Base-by-base conservation (phyloP, 805 yeast genomes). In the Nakazawaea laoshanensis region DNA sequence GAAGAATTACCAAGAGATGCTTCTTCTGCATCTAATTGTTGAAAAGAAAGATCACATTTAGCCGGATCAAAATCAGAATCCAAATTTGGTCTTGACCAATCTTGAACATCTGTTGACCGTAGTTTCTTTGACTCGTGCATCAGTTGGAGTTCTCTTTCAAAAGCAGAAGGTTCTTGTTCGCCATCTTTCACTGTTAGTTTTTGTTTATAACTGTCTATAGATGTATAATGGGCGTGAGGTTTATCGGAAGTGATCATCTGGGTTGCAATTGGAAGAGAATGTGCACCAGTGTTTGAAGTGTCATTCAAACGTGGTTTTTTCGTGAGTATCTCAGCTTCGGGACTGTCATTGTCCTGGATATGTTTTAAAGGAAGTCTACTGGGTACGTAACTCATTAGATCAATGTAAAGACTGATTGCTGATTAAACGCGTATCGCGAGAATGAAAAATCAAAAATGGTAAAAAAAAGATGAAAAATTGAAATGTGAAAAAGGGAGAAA, bases 11-110 rank as follows among this genome's bases (percentile, higher is more conserved):
- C 70, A 7, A 70, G 51, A 19, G 58, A 50, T 3, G 83, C 70
- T 47, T 92, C 98, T 48, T 92, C 97, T 2, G 94, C 95, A 53
- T 92, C 98, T 46, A 92, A 63, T 49, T 92, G 98, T 55, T 92
- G 97, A 52, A 88, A 88, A 1, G 70, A 65, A 18, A 82, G 65
- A 46, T 80, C 87, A 24, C 53, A 49, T 1, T 52, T 51, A 1
- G 47, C 45, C 2, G 79, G 67, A 34, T 68, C 60, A 41, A 78
- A 74, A 26, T 59, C 61, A 2, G 80, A 72, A 24, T 23, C 30
- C 5, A 74, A 46, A 0, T 68, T 62, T 0, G 92, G 82, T 42
- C 89, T 47, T 3, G 35, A 23, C 71, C 75, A 72, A 12, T 55
- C 65, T 26, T 53, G 52, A 3, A 65, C 53, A 12, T 25, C 35